A percentile compares a stretch with the other conserved stretches of the same genome.
phyloP scores from a whole-genome alignment of 495 filamentous ascomycete species.

The Podospora conica region DNA sequence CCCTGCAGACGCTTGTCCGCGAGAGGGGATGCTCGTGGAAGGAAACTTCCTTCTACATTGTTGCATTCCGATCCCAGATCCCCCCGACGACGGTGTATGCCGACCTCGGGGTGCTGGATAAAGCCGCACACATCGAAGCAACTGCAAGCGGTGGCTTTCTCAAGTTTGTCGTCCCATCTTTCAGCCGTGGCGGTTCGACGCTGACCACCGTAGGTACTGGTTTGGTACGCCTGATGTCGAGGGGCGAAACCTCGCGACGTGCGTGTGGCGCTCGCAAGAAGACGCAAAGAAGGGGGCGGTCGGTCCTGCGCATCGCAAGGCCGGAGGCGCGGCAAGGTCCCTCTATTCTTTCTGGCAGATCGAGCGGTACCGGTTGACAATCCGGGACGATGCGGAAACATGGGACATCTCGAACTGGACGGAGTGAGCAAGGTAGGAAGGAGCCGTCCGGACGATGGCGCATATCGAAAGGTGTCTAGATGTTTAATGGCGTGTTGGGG shows the following conservation, averaged over 20 bases:
- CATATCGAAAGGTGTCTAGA: neutral
- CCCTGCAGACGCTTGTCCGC: slow-evolving; percentile 43
- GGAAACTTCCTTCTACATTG: slow-evolving; percentile 65
- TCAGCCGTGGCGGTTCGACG: slow-evolving; percentile 1
- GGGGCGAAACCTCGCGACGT: slow-evolving; percentile 67
- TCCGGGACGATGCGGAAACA: slow-evolving; percentile 48
- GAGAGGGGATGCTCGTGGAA: slow-evolving; percentile 53
- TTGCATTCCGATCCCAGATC: slow-evolving; percentile 71
- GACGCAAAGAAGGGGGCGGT: slow-evolving; percentile 64
- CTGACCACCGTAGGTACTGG: slow-evolving; percentile 56
- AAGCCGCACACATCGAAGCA: slow-evolving; percentile 70
- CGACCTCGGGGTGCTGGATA: slow-evolving; percentile 62
- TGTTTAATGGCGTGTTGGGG: neutral
- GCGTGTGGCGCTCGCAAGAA: slow-evolving; percentile 63
- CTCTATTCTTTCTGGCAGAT: slow-evolving; percentile 57
- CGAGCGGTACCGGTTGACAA: slow-evolving; percentile 55
- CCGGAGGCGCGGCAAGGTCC: slow-evolving; percentile 42
- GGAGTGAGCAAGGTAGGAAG: slow-evolving; percentile 11
- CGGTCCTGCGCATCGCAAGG: slow-evolving; percentile 52
- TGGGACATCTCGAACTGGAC: slow-evolving; percentile 59
- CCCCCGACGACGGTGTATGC: slow-evolving; percentile 53
- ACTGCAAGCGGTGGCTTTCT: slow-evolving; percentile 72
- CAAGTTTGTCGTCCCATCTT: slow-evolving; percentile 46
- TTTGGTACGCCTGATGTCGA: slow-evolving; percentile 62
- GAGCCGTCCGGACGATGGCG: neutral